Percentiles rank a stretch among this genome's conserved stretches.
phyloP scores from a whole-genome alignment of 1,139 yeast species.

The Diutina ranongensis region DNA sequence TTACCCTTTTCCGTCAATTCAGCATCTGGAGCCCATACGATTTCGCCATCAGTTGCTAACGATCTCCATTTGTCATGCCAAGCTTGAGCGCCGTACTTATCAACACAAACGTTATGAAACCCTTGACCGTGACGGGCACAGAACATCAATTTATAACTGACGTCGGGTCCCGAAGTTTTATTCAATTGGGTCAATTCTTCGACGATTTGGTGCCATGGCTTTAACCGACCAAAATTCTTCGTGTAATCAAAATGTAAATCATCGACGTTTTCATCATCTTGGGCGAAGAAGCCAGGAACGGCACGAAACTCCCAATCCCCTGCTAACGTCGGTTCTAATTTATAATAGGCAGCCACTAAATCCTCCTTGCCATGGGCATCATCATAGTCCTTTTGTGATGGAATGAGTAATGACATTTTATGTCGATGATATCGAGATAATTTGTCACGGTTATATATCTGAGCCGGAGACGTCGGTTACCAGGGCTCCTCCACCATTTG shows the following conservation, averaged over 20 bases:
- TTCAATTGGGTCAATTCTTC: slow-evolving; percentile 8
- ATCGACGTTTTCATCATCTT: slow-evolving; percentile 10
- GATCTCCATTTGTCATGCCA: slow-evolving; percentile 24
- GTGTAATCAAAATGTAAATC: slow-evolving; percentile 10
- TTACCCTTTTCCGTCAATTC: slow-evolving; percentile 7
- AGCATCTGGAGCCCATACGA: slow-evolving; percentile 18
- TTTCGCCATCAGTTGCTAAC: slow-evolving; percentile 19
- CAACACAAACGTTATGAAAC: slow-evolving; percentile 24
- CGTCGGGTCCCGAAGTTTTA: slow-evolving; percentile 8
- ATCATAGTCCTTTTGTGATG: slow-evolving; percentile 19
- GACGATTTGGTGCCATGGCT: slow-evolving; percentile 10
- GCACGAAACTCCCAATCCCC: slow-evolving; percentile 11
- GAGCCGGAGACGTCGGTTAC: too few species aligned
- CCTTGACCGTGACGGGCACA: slow-evolving; percentile 33
- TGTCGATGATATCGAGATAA: too few species aligned
- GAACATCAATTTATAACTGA: slow-evolving; percentile 9
- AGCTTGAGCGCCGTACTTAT: slow-evolving; percentile 11
- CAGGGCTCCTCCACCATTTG: too few species aligned
- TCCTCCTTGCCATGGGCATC: slow-evolving; percentile 29
- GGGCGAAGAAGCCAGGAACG: slow-evolving; percentile 11
- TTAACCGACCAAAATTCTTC: slow-evolving; percentile 10
- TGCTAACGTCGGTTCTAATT: neutral
- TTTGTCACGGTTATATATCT: too few species aligned
- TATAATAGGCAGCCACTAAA: slow-evolving; percentile 12
- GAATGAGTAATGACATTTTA: slow-evolving; percentile 20